Base-by-base conservation (phyloP, 2,329 filamentous ascomycete species). In the Madurella fahalii region DNA sequence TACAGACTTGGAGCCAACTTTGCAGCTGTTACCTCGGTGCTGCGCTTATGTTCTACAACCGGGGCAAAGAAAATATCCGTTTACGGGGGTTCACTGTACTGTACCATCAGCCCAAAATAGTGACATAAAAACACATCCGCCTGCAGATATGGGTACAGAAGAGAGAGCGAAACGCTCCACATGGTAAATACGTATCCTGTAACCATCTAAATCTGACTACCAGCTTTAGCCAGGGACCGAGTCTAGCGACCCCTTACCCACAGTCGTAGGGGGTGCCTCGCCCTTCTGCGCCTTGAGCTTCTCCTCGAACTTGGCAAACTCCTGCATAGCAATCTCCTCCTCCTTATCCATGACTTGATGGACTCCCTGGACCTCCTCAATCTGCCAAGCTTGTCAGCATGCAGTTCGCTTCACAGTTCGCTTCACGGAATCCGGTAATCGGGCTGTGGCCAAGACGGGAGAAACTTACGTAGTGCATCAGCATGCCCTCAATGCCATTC, bases 401-500 rank as follows among this genome's bases (percentile, higher is more conserved):
- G 52, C 13, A 1, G 9, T 18, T 1, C 45, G 12, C 15, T 16
- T 37, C 16, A 17, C 13, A 1, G 9, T 18, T 1, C 45, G 12
- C 15, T 16, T 37, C 16, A 17, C 18, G 8, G 40, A 12, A 44
- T 37, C 34, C 34, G 13, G 13, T 37, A 37, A 15, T 15, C 34
- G 34, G 11, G 13, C 34, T 15, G 25, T 25, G 25, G 25, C 25
- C 25, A 42, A 45, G 25, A 50, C 32, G 5, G 49, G 50, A 25
- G n/a, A 50, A 44, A 83, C 87, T 81, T 72, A 91, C 88, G 71
- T 94, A 94, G 71, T 93, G 90, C 90, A 96, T 96, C 69, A 97
- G 72, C 94, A 99, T 97, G 62, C 89, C 90, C 79, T 99, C 94
- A 63, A 99, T 99, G 7, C 94, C 94, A 69, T 95, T 97, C 79